A percentile compares a stretch with the other conserved stretches of the same genome.
Conservation (phyloP, 2,329 filamentous ascomycete species). For the Lasiodiplodia hormozganensis region DNA sequence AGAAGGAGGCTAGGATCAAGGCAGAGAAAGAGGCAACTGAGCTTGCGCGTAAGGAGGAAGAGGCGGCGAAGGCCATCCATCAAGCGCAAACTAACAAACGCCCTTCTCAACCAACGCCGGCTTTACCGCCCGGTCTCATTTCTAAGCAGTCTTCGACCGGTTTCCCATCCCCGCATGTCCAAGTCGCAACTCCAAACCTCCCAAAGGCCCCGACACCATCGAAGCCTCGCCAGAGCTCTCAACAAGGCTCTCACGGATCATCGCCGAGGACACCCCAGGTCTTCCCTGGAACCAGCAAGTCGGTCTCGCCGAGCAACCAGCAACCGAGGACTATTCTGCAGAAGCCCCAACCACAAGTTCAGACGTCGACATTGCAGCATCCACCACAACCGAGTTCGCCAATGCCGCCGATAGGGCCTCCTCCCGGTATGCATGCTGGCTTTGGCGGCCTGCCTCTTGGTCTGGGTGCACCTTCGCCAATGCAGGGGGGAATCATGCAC, state of each 20-base stretch:
- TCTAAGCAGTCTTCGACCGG: slow-evolving; percentile 59
- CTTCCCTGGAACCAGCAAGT: slow-evolving; percentile 56
- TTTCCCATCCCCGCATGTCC: slow-evolving; percentile 79
- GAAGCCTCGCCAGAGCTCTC: slow-evolving; percentile 77
- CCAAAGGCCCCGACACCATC: slow-evolving; percentile 84
- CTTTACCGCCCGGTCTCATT: slow-evolving; percentile 60
- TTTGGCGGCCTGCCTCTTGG: slow-evolving; percentile 54
- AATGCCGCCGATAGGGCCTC: slow-evolving; percentile 68
- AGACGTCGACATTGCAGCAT: slow-evolving; percentile 55
- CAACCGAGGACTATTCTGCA: slow-evolving; percentile 70
- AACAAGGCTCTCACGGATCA: slow-evolving; percentile 74
- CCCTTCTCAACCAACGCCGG: slow-evolving; percentile 50
- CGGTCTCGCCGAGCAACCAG: slow-evolving; percentile 66
- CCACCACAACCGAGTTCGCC: slow-evolving; percentile 66
- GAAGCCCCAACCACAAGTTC: slow-evolving; percentile 60
- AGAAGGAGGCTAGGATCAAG: slow-evolving; percentile 64
- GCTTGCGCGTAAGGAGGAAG: slow-evolving; percentile 50
- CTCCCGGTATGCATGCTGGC: slow-evolving; percentile 64
- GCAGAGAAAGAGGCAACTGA: slow-evolving; percentile 49
- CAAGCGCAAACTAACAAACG: slow-evolving; percentile 40
- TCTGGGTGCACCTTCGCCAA: slow-evolving; percentile 50
- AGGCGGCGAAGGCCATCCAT: slow-evolving; percentile 43
- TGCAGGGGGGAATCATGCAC: slow-evolving; percentile 25
- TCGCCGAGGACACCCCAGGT: slow-evolving; percentile 73
- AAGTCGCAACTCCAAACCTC: slow-evolving; percentile 78